A percentile compares a stretch with the other conserved stretches of the same genome.
These are phyloP conservation scores for Senna siamea DNA, from an alignment of 306 rosid genomes.

Conservation along the genomic window DNA sequence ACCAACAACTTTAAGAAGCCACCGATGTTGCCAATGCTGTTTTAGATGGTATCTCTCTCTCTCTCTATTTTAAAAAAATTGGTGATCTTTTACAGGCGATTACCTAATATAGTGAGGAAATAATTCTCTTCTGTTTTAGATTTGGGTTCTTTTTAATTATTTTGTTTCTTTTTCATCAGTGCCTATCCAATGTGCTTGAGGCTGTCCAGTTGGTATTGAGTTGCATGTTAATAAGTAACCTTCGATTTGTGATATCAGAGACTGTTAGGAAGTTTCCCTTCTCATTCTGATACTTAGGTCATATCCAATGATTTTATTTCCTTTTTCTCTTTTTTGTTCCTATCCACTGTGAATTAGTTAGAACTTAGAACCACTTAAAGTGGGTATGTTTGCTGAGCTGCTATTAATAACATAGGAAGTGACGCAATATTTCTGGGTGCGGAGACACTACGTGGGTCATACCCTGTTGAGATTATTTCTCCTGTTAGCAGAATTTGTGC, in stretches of 20 bases:
- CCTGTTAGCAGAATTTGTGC: constrained; percentile 93
- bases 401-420: constrained; percentile 67
- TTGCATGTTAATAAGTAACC: not conserved
- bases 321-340: not conserved
- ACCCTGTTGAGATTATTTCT: constrained; percentile 92
- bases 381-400: constrained; percentile 29
- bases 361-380: constrained; percentile 14
- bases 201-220: constrained; percentile 6
- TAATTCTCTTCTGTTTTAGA: not conserved
- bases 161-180: not conserved
- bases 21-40: constrained; percentile 99
- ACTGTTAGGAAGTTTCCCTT: too few relatives aligned
- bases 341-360: constrained; percentile 29
- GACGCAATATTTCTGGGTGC: constrained; percentile 99
- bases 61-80: too few relatives aligned
- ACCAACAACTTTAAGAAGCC: constrained; percentile 97
- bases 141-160: not conserved
- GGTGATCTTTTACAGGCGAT: not conserved
- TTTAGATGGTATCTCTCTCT: constrained; percentile 73
- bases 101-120: not conserved
- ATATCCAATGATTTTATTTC: constrained; percentile 30
- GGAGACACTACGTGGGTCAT: constrained; percentile 94
- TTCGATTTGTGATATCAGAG: too few relatives aligned
- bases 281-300: too few relatives aligned
- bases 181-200: not conserved